These are phyloP conservation scores for Iberis amara DNA, from an alignment of 441 rosid genomes.

Conservation along the genomic window DNA sequence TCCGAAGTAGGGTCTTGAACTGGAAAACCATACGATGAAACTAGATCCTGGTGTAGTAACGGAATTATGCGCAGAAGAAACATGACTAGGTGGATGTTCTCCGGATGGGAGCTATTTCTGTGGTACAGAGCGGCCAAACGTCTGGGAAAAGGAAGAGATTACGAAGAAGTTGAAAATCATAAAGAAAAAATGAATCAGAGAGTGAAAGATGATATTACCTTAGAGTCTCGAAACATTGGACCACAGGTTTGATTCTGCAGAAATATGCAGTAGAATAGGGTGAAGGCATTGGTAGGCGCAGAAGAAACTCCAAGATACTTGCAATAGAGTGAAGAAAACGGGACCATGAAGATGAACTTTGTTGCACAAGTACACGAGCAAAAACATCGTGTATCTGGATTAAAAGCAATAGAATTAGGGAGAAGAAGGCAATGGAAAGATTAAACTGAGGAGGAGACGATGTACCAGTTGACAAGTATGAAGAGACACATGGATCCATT, in stretches of 20 bases:
- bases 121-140: too few relatives aligned
- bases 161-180: not conserved
- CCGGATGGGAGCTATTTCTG: conserved; percentile 37
- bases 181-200: not conserved
- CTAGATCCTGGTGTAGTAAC: conserved; percentile 38
- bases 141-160: not conserved
- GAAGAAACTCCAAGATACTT: conserved; percentile 42
- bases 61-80: conserved; percentile 51
- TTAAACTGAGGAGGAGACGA: not conserved
- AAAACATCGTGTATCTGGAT: conserved; percentile 49
- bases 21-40: conserved; percentile 31
- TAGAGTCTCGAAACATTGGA: conserved; percentile 49
- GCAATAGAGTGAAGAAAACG: conserved; percentile 45
- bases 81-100: conserved; percentile 49
- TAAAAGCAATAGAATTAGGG: conserved; percentile 1
- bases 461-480: conserved; percentile 42
- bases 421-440: not conserved
- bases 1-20: conserved; percentile 34
- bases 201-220: conserved; percentile 36
- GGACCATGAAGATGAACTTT: conserved; percentile 29
- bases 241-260: conserved; percentile 34
- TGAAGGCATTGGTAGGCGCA: conserved; percentile 34
- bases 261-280: conserved; percentile 27
- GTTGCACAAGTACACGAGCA: conserved; percentile 41
- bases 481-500: conserved; percentile 29